These are phyloP conservation scores for Acanthamoeba lenticulata DNA, from an alignment of 208 protist genomes.

Conservation along the genomic window DNA sequence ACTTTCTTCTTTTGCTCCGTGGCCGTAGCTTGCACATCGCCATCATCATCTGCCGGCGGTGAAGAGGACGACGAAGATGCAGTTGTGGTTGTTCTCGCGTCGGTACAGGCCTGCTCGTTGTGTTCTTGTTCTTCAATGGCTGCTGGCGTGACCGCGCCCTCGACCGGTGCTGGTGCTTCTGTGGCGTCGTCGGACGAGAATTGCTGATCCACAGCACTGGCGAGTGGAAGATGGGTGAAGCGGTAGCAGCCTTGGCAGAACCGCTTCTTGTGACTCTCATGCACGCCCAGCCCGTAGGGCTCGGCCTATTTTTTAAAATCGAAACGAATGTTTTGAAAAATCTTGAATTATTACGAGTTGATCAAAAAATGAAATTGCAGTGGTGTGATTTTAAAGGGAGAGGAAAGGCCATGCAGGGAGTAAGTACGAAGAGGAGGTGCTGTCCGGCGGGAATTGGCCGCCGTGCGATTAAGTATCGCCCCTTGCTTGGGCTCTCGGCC, in stretches of 20 bases:
- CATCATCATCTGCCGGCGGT: not conserved
- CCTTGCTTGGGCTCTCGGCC: not conserved
- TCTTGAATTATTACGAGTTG: not conserved
- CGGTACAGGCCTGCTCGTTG: too few relatives aligned
- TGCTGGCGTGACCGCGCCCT: too few relatives aligned
- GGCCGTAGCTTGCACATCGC: not conserved
- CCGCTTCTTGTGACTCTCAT: conserved; percentile 20
- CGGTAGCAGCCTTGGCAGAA: conserved; percentile 14
- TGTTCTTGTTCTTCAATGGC: too few relatives aligned
- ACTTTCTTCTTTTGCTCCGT: not conserved
- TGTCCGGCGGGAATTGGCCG: not conserved
- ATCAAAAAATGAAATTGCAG: not conserved
- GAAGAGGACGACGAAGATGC: too few relatives aligned
- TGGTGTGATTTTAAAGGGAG: not conserved
- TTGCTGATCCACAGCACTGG: not conserved
- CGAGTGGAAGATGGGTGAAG: not conserved
- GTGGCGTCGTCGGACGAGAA: too few relatives aligned
- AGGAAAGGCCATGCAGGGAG: not conserved
- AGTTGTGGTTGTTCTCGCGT: not conserved
- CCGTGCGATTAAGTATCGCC: not conserved
- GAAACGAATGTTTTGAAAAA: not conserved
- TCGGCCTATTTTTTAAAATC: not conserved
- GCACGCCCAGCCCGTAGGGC: conserved; percentile 27
- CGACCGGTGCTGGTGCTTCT: too few relatives aligned
- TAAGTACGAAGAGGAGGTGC: not conserved